Evolutionary conservation across 2,329 filamentous ascomycete species (phyloP).

Genomic region (Cryphonectria carpinicola): DNA sequence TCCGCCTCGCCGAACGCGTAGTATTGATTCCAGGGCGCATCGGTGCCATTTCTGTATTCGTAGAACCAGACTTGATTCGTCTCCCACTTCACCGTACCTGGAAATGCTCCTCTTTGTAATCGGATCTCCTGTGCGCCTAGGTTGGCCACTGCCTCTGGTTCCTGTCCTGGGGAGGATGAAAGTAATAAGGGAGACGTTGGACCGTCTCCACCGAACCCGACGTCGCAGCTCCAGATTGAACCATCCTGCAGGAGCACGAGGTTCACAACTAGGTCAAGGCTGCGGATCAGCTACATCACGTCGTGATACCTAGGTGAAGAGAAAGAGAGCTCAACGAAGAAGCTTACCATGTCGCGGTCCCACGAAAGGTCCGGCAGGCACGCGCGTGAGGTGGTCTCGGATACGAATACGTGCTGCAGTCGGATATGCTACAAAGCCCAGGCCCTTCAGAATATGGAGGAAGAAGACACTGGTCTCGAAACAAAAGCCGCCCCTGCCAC

Average conservation of each 20-base stretch:
- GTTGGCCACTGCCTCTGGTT: constrained; percentile 48
- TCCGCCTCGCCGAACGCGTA: constrained; percentile 71
- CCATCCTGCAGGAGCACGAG: constrained; percentile 57
- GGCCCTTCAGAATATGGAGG: constrained; percentile 34
- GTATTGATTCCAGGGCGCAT: constrained; percentile 58
- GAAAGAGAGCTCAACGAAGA: background rate
- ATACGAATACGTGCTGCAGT: constrained; percentile 56
- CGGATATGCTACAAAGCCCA: constrained; percentile 37
- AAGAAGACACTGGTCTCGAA: constrained; percentile 64
- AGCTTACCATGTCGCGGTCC: constrained; percentile 47
- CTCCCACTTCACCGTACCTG: constrained; percentile 39
- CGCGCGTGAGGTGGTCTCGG: constrained; percentile 39
- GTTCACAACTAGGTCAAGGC: constrained; percentile 57
- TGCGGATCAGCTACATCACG: background rate
- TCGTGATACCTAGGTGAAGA: background rate
- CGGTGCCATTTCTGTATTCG: constrained; percentile 55
- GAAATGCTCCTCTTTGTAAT: constrained; percentile 53
- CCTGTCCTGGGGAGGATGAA: constrained; percentile 30
- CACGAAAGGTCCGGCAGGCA: constrained; percentile 46
- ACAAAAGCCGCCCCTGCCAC: constrained; percentile 60
- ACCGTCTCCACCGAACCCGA: constrained; percentile 67
- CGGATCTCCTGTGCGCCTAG: constrained; percentile 61
- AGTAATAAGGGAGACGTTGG: constrained; percentile 62
- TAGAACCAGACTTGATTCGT: constrained; percentile 64
- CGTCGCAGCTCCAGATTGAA: constrained; percentile 59